Evolutionary conservation across 305 asterid species (phyloP).

Genomic region (Fraxinus floribunda): DNA sequence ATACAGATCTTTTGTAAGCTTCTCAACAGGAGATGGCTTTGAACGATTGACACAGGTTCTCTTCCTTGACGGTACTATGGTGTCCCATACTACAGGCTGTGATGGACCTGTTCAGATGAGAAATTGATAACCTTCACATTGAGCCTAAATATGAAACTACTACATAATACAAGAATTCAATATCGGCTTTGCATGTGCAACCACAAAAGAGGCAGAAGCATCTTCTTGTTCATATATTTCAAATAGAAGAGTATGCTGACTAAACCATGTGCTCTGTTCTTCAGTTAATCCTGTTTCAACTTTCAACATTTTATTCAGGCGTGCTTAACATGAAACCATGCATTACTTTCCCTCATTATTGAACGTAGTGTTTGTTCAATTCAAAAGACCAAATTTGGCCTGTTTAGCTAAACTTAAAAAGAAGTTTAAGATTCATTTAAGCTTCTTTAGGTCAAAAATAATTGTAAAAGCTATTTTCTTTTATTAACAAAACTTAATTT

Average conservation of each 20-base stretch:
- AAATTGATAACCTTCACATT: neutral
- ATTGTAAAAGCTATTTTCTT: neutral
- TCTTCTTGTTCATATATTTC: neutral
- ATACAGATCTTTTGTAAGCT: constrained; percentile 80
- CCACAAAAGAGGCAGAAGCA: neutral
- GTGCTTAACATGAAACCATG: neutral
- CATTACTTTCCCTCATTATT: neutral
- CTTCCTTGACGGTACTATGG: constrained; percentile 87
- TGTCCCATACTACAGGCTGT: constrained; percentile 69
- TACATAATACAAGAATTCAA: neutral
- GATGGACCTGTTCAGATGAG: constrained; percentile 60
- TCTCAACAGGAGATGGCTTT: constrained; percentile 83
- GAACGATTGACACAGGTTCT: constrained; percentile 78
- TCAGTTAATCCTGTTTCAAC: constrained; percentile 4
- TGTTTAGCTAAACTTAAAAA: neutral
- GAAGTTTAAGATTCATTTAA: neutral
- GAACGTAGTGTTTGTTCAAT: neutral
- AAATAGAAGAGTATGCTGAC: neutral
- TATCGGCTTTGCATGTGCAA: neutral
- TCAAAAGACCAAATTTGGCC: neutral
- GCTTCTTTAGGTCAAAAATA: neutral
- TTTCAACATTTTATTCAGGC: neutral
- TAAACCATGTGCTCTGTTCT: neutral
- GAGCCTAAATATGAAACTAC: neutral
- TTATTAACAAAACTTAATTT: neutral